Base-by-base conservation (phyloP, 345 rosid species). In the Aquilaria yunnanensis region DNA sequence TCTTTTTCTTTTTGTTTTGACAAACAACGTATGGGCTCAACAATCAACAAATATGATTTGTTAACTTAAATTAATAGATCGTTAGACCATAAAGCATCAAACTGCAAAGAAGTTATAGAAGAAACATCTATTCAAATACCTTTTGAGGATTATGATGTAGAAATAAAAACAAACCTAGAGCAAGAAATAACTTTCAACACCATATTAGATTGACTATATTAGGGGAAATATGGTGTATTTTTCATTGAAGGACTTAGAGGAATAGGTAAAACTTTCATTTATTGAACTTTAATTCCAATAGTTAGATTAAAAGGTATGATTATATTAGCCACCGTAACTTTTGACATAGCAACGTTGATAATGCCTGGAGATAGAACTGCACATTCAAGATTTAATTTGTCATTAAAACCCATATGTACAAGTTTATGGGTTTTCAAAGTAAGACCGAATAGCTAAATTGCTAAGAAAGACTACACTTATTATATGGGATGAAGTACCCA, bases 401-500 rank as follows among this genome's bases (percentile, higher is more conserved):
- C 55, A 51, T 14, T 51, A n/a, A 51, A 51, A 2, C 55, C 55
- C 9, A 51, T 6, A 2, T 32, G 14, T n/a, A 14, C 29, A 51
- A 51, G 55, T 51, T n/a, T 59, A 1, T 61, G 23, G 6, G 0
- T 12, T 51, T 0, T 41, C 58, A 1, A 63, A 63, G 14, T 4
- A 63, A 41, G 33, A 29, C 16, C 14, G 23, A 0, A 37, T 6
- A 5, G 55, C 10, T 2, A 12, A 46, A 32, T 14, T 65, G 4
- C 3, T 65, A 0, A n/a, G 10, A 7, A 14, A 3, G 11, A 46
- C 61, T 6, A 31, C 6, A 1, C 29, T 60, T 2, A 48, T 60
- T 3, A 48, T 60, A 47, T 60, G 54, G 61, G 61, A 65, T 56
- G 54, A 47, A 47, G 54, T 51, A 45, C 53, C 54, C 0, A 64